These are phyloP conservation scores for Parathielavia hyrcaniae DNA, from an alignment of 495 filamentous ascomycete species.

Conservation along the genomic window DNA sequence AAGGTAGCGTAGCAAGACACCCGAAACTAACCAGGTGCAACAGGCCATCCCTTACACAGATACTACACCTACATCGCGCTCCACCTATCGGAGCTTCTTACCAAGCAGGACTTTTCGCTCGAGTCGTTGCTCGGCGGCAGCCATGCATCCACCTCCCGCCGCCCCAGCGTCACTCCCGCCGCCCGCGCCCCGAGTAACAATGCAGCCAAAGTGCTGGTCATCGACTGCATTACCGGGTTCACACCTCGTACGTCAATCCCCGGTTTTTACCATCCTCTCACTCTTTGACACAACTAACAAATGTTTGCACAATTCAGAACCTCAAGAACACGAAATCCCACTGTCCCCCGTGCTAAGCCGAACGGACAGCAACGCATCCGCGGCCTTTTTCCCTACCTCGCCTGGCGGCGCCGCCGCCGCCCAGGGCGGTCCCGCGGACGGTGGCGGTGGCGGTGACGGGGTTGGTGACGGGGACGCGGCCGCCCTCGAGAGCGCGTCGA, in stretches of 20 bases:
- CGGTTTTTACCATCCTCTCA: too few species aligned
- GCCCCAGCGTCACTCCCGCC: slow-evolving; percentile 26
- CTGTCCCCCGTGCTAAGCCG: slow-evolving; percentile 34
- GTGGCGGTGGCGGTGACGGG: not conserved
- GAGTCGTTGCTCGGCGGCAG: slow-evolving; percentile 38
- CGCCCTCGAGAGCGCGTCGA: slow-evolving; percentile 29
- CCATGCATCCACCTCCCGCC: slow-evolving; percentile 29
- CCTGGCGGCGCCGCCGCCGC: too few species aligned
- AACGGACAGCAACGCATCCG: slow-evolving; percentile 22
- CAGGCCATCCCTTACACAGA: slow-evolving; percentile 62
- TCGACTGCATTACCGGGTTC: slow-evolving; percentile 50
- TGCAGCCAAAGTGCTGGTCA: slow-evolving; percentile 43
- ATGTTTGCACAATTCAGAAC: slow-evolving; percentile 14
- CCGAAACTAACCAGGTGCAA: not conserved
- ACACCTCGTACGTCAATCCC: slow-evolving; percentile 19
- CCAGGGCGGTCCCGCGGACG: not conserved
- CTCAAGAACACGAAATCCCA: slow-evolving; percentile 34
- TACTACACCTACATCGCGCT: slow-evolving; percentile 54
- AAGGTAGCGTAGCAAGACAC: not conserved
- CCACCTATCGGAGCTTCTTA: slow-evolving; percentile 47
- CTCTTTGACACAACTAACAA: too few species aligned
- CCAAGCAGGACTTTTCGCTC: slow-evolving; percentile 35
- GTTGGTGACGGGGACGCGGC: not conserved
- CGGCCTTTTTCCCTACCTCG: slow-evolving; percentile 9
- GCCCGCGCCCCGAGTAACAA: slow-evolving; percentile 21